Evolutionary conservation across 2,329 filamentous ascomycete species (phyloP).

Genomic region (Talaromyces rugulosus): DNA sequence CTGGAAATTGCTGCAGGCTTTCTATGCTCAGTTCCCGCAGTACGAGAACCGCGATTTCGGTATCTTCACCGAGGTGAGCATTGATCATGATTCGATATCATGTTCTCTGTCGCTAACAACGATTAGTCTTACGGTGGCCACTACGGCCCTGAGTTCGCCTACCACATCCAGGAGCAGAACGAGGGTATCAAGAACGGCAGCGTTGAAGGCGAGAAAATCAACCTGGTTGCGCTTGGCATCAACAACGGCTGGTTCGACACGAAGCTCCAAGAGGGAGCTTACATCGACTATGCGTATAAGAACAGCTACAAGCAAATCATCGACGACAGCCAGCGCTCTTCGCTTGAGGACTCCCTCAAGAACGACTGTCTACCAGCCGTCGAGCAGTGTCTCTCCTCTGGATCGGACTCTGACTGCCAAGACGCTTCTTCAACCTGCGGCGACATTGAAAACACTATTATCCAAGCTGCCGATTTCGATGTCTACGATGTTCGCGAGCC

Average conservation of each 20-base stretch:
- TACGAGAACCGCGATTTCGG: conserved; percentile 50
- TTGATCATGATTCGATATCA: background rate
- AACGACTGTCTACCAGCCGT: background rate
- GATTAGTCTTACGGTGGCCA: conserved; percentile 41
- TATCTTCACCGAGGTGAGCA: background rate
- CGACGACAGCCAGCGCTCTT: background rate
- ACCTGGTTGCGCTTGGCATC: conserved; percentile 52
- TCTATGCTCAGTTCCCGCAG: conserved; percentile 46
- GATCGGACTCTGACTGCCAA: conserved; percentile 20
- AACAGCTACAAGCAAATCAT: conserved; percentile 46
- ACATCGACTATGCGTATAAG: conserved; percentile 52
- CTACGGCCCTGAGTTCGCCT: conserved; percentile 39
- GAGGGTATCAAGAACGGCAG: conserved; percentile 33
- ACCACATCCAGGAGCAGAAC: conserved; percentile 41
- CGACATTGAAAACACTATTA: background rate
- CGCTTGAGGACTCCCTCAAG: background rate
- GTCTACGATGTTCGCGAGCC: conserved; percentile 8
- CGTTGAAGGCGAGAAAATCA: conserved; percentile 29
- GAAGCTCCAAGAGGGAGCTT: conserved; percentile 45
- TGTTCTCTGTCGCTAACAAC: background rate
- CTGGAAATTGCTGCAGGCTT: conserved; percentile 55
- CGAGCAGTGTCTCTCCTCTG: conserved; percentile 12
- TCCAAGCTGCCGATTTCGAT: background rate
- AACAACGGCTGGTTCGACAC: conserved; percentile 55
- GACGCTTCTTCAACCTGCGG: background rate